Conservation (phyloP, 495 filamentous ascomycete genomes). For the Cercophora newfieldiana region DNA sequence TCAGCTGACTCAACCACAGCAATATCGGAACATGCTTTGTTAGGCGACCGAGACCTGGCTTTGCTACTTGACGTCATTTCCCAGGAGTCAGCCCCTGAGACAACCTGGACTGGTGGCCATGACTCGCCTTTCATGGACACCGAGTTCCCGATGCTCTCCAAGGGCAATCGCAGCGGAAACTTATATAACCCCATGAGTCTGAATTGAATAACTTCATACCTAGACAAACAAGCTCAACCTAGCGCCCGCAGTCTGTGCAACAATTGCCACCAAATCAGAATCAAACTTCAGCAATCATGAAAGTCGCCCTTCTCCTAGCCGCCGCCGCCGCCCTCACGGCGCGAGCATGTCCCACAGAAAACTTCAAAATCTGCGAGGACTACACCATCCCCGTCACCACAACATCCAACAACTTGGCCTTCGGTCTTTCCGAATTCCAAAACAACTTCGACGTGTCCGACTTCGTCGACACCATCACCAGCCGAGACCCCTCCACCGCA, state of each 20-base stretch:
- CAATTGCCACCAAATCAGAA: too few relatives aligned
- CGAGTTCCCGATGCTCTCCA: not conserved
- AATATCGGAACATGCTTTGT: too few relatives aligned
- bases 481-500: conserved; percentile 2
- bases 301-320: not conserved
- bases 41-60: not conserved
- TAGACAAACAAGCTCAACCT: too few relatives aligned
- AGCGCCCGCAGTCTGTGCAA: too few relatives aligned
- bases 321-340: not conserved
- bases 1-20: too few relatives aligned
- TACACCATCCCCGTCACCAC: conserved; percentile 21
- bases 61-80: not conserved
- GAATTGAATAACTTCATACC: not conserved
- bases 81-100: not conserved
- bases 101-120: not conserved
- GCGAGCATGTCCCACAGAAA: too few relatives aligned
- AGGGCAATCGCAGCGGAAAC: not conserved
- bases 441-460: conserved; percentile 28
- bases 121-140: not conserved
- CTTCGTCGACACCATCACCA: conserved; percentile 23
- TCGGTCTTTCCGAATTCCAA: conserved; percentile 14
- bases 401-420: conserved; percentile 19
- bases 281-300: not conserved
- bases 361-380: conserved; percentile 17
- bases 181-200: not conserved